These are phyloP conservation scores for Dissophora globulifera DNA, from an alignment of 192 early-diverging fungal species.

Conservation along the genomic window DNA sequence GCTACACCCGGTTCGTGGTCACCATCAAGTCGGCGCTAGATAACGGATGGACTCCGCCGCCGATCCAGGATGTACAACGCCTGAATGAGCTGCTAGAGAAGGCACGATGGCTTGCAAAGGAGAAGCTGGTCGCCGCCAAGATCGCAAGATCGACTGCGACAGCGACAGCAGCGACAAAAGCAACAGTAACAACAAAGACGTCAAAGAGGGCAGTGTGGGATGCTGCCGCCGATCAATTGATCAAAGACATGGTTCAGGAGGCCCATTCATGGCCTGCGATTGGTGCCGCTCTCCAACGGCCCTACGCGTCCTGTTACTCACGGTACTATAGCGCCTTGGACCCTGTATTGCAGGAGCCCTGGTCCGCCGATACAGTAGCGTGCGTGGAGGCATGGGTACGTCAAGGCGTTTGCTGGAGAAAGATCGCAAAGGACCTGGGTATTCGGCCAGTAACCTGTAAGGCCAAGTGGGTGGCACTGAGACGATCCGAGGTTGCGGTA, in stretches of 20 bases:
- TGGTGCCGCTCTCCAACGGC: slow-evolving; percentile 12
- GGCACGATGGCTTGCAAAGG: neutral
- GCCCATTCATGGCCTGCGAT: slow-evolving; percentile 21
- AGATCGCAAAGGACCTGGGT: slow-evolving; percentile 23
- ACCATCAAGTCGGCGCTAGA: slow-evolving; percentile 9
- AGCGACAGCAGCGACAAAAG: neutral
- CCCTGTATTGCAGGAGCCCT: slow-evolving; percentile 6
- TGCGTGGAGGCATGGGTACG: slow-evolving; percentile 15
- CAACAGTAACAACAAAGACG: neutral
- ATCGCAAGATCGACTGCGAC: neutral
- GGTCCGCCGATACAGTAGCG: slow-evolving; percentile 4
- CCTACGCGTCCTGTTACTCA: slow-evolving; percentile 40
- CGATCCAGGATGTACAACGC: slow-evolving; percentile 9
- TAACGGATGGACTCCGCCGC: slow-evolving; percentile 6
- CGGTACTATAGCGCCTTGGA: slow-evolving; percentile 26
- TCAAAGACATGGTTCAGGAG: slow-evolving; percentile 9
- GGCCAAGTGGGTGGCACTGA: slow-evolving; percentile 13
- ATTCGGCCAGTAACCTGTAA: slow-evolving; percentile 13
- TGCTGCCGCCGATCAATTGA: slow-evolving; percentile 7
- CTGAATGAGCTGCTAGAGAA: neutral
- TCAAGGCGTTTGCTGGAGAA: slow-evolving; percentile 18
- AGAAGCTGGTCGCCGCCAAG: neutral
- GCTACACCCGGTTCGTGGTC: slow-evolving; percentile 7
- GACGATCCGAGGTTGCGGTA: neutral
- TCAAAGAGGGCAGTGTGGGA: slow-evolving; percentile 3